Evolutionary conservation across 2,329 filamentous ascomycete genomes (phyloP).

Genomic region (Pestalotiopsis sp.): DNA sequence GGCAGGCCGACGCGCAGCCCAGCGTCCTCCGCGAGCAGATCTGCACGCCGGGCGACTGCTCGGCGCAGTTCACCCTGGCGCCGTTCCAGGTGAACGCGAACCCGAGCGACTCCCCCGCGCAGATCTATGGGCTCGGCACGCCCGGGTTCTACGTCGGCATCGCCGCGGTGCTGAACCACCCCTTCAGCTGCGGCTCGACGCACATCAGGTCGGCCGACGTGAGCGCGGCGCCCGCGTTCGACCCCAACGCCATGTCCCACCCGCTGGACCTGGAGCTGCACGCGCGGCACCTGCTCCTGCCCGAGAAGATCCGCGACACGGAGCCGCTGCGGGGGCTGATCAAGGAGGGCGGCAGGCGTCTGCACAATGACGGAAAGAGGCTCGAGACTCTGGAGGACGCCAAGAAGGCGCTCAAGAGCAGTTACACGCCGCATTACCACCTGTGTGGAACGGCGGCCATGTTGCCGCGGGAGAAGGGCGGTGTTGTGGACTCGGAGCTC

Average conservation of each 20-base stretch:
- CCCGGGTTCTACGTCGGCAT: conserved; percentile 55
- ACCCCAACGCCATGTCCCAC: conserved; percentile 58
- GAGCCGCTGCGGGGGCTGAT: conserved; percentile 43
- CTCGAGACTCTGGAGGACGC: conserved; percentile 36
- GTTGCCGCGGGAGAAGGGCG: conserved; percentile 15
- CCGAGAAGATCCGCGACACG: conserved; percentile 37
- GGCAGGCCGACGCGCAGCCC: conserved; percentile 19
- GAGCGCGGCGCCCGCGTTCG: conserved; percentile 48
- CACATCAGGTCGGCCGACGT: conserved; percentile 53
- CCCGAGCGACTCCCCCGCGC: neutral
- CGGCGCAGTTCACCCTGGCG: conserved; percentile 21
- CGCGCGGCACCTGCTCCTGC: conserved; percentile 43
- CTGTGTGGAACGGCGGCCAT: conserved; percentile 47
- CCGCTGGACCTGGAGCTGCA: conserved; percentile 59
- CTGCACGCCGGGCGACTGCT: conserved; percentile 28
- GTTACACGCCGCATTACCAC: conserved; percentile 45
- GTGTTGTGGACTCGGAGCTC: conserved; percentile 19
- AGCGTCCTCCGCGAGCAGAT: conserved; percentile 29
- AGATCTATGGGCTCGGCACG: conserved; percentile 22
- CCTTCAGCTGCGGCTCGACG: conserved; percentile 60
- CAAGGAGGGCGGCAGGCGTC: conserved; percentile 38
- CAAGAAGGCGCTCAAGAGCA: conserved; percentile 35
- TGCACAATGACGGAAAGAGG: conserved; percentile 24
- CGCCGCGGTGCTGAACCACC: conserved; percentile 62
- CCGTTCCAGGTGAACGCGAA: neutral